Conservation (phyloP, 768 basidiomycete species). For the Jaapia argillacea region DNA sequence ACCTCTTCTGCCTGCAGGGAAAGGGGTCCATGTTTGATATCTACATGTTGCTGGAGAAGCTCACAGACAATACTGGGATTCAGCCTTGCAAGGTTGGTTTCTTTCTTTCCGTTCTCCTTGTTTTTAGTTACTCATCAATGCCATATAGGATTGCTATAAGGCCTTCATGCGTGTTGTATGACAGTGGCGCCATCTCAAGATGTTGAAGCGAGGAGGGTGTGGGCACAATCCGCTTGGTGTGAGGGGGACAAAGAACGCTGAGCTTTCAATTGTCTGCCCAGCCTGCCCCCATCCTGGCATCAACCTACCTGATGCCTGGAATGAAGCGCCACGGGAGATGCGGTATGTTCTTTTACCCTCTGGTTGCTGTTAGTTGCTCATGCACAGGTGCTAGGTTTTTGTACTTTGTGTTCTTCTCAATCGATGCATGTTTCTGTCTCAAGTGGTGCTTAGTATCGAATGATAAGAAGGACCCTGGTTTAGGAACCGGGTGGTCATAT, state of each 20-base stretch:
- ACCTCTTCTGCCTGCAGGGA: neutral
- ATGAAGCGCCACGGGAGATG: no score
- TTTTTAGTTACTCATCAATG: neutral
- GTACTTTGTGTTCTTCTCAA: neutral
- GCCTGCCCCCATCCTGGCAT: constrained; percentile 7
- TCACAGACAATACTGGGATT: neutral
- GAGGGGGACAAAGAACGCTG: neutral
- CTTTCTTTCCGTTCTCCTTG: neutral
- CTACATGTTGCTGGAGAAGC: no score
- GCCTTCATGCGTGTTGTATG: neutral
- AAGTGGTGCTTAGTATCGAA: no score
- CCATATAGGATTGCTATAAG: neutral
- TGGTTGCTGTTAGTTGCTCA: no score
- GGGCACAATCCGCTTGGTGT: constrained; percentile 3
- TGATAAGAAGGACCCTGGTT: constrained; percentile 13
- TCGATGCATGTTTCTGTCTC: neutral
- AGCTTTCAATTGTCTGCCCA: constrained; percentile 4
- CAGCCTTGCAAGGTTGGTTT: neutral
- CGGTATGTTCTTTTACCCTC: no score
- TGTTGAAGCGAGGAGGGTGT: constrained; percentile 2
- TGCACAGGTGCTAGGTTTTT: neutral
- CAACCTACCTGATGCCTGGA: constrained; percentile 3
- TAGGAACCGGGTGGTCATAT: constrained; percentile 17
- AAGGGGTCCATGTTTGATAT: neutral
- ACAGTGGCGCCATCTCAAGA: constrained; percentile 3